A percentile compares a stretch with the other conserved stretches of the same genome.
Evolutionary conservation across 306 rosid genomes (phyloP).

Genomic region (Biancaea sappan): DNA sequence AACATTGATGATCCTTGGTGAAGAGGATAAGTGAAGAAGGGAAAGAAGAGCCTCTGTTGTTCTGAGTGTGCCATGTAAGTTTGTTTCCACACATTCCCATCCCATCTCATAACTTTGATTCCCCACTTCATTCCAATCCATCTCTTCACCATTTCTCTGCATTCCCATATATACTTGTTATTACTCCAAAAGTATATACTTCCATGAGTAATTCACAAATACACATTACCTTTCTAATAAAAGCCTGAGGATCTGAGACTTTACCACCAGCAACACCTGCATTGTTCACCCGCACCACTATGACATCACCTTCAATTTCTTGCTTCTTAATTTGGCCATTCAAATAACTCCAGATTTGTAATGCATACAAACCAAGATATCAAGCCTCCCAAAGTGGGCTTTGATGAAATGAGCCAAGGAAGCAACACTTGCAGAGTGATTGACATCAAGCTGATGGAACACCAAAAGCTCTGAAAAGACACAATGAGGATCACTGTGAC

Average conservation of each 20-base stretch:
- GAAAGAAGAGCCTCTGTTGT: conserved; percentile 59
- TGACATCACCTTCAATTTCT: background rate
- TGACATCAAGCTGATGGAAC: conserved; percentile 55
- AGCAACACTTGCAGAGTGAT: conserved; percentile 39
- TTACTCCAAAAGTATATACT: too few relatives aligned
- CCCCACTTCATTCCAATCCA: conserved; percentile 28
- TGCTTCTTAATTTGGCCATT: too few relatives aligned
- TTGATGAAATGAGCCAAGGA: conserved; percentile 38
- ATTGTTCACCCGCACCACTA: conserved; percentile 42
- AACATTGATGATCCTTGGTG: conserved; percentile 64
- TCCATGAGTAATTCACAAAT: too few relatives aligned
- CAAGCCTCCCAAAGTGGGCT: conserved; percentile 41
- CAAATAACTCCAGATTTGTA: too few relatives aligned
- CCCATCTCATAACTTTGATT: conserved; percentile 41
- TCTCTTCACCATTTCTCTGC: conserved; percentile 38
- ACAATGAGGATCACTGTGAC: conserved; percentile 35
- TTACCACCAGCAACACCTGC: conserved; percentile 43
- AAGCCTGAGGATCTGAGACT: conserved; percentile 30
- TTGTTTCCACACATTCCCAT: conserved; percentile 50
- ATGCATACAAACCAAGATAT: conserved; percentile 49
- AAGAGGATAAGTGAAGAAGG: conserved; percentile 51
- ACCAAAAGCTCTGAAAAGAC: conserved; percentile 28
- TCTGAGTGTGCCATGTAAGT: conserved; percentile 58
- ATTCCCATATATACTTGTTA: background rate
- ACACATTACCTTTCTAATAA: conserved; percentile 30